phyloP scores from a whole-genome alignment of 805 yeast species.

The Ogataea ramenticola region DNA sequence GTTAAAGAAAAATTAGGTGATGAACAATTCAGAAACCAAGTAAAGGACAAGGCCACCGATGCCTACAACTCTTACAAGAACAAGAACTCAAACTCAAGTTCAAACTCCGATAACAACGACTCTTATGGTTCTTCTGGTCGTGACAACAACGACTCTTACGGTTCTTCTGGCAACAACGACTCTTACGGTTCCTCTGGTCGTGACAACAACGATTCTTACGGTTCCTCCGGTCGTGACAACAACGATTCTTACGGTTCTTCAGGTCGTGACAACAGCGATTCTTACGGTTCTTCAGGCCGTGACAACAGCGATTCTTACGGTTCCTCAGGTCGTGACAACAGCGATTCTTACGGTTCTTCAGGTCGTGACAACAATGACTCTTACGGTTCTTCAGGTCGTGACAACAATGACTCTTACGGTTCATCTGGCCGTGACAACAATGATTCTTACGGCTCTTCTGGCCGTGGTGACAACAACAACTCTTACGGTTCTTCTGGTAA shows the following conservation, averaged over 20 bases:
- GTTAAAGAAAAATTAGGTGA: slow-evolving; percentile 29
- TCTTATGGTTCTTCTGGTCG: slow-evolving; percentile 18
- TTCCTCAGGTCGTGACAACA: slow-evolving; percentile 10
- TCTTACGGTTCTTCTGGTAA: slow-evolving; percentile 25
- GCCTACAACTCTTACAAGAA: slow-evolving; percentile 21
- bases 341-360: slow-evolving; percentile 26
- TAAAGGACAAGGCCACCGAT: slow-evolving; percentile 17
- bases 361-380: slow-evolving; percentile 11
- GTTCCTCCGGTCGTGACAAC: slow-evolving; percentile 14
- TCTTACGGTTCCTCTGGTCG: not conserved
- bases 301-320: slow-evolving; percentile 14
- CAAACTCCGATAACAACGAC: slow-evolving; percentile 13
- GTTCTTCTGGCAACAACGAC: slow-evolving; percentile 6
- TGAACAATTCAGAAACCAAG: slow-evolving; percentile 14
- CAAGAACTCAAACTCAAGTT: slow-evolving; percentile 4
- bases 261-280: slow-evolving; percentile 11
- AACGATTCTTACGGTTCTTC: too few species aligned
- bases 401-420: slow-evolving; percentile 15
- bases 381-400: slow-evolving; percentile 5
- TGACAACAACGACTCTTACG: slow-evolving; percentile 20
- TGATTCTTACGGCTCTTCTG: slow-evolving; percentile 25
- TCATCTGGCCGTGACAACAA: slow-evolving; percentile 7
- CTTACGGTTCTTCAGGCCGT: slow-evolving; percentile 21
- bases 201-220: slow-evolving; percentile 19
- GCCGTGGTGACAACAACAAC: slow-evolving; percentile 25